Evolutionary conservation across 352 stramenopile species (phyloP).

Genomic region (Phytophthora vignae): DNA sequence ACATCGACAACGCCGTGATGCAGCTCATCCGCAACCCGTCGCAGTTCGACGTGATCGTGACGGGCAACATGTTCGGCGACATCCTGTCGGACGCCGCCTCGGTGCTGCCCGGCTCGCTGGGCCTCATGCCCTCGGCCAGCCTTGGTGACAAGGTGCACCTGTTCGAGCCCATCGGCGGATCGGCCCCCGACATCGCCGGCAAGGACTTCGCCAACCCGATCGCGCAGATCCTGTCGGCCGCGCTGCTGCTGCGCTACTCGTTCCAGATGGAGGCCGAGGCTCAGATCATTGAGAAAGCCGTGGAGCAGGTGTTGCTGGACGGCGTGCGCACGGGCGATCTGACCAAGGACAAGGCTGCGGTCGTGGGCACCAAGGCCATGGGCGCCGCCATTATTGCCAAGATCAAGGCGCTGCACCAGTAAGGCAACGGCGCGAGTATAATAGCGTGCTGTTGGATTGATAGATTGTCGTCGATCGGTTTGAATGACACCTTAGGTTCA

Average conservation of each 20-base stretch:
- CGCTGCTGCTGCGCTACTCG: constrained; percentile 97
- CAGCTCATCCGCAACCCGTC: constrained; percentile 98
- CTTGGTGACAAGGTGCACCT: constrained; percentile 92
- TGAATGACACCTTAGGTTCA: constrained; percentile 26
- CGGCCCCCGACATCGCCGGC: constrained; percentile 97
- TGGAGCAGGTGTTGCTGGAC: constrained; percentile 85
- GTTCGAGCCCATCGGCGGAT: constrained; percentile 98
- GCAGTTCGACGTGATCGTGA: constrained; percentile 99
- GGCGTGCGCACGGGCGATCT: constrained; percentile 89
- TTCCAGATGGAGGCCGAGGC: constrained; percentile 87
- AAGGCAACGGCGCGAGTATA: constrained; percentile 9
- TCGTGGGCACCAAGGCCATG: constrained; percentile 80
- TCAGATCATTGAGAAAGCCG: constrained; percentile 80
- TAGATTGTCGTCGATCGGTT: constrained; percentile 23
- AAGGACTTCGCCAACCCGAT: constrained; percentile 97
- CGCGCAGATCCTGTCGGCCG: constrained; percentile 97
- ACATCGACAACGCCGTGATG: constrained; percentile 99
- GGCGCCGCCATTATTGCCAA: constrained; percentile 84
- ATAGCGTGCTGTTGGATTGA: constrained; percentile 10
- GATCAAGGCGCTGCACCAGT: constrained; percentile 64
- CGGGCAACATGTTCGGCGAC: constrained; percentile 99
- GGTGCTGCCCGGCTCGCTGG: constrained; percentile 97
- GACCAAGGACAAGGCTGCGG: constrained; percentile 59
- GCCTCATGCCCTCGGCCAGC: constrained; percentile 98
- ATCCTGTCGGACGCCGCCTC: constrained; percentile 98